Base-by-base conservation (phyloP, 129 eudicot genomes). In the Flaveria robusta region DNA sequence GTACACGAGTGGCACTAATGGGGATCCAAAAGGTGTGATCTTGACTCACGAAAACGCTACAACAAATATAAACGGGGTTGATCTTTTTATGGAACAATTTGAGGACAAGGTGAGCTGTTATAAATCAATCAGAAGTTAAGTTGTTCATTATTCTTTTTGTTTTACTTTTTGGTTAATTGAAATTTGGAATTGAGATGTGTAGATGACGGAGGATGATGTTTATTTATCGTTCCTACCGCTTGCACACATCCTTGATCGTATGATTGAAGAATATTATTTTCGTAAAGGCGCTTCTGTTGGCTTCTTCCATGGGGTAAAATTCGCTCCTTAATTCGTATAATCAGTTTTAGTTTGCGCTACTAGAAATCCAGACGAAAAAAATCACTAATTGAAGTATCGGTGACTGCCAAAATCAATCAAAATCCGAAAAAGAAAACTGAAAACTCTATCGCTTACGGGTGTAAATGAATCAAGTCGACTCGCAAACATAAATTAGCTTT, bases 1-100 rank as follows among this genome's bases (percentile, higher is more conserved):
- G 98, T 90, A 93, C 91, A 93, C 98, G 14, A 93, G 98, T 74
- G 98, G 98, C 66, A 93, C 98, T 7, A 90, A 87, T 73, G 98
- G 98, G 62, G 95, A 88, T 75, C 98, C 98, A 15, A 93, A 93
- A 80, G 98, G 97, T 47, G 98, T 93, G 55, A 81, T 93, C 42
- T 52, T 93, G 52, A 93, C 98, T 54, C 98, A 93, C 81, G 96
- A 88, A 77, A 93, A 88, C 54, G 66, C 87, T 10, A 52, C 86
- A 54, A 77, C 87, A 19, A 58, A 72, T 74, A 85, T 90, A 74
- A 60, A 67, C 49, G 98, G 98, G 18, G 76, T 93, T 26, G 96
- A 90, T 84, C 84, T 90, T 66, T 85, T 90, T 77, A 77, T 93
- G 91, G 96, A 90, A 31, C 95, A 90, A 74, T 93, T 88, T 45